Base-by-base conservation (phyloP, 2,329 filamentous ascomycete species). In the Microsporum canis region DNA sequence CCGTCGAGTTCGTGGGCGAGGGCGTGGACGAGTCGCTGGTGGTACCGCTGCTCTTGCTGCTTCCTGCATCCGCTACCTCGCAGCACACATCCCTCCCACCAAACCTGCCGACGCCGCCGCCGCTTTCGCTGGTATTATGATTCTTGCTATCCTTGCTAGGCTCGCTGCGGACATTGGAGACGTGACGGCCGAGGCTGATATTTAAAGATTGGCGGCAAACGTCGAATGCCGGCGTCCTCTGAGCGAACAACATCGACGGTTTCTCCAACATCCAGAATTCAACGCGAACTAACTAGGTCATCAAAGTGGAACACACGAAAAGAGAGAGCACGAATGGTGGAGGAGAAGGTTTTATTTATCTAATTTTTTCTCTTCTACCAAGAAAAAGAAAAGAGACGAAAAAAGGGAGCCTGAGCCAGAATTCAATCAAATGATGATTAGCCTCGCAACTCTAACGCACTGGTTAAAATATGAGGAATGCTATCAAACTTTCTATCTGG, bases 211-310 rank as follows among this genome's bases (percentile, higher is more conserved):
- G 43, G 64, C 60, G 63, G 63, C 62, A 67, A 65, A 60, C 66
- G 66, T 56, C 61, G 64, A 70, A 69, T 58, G 67, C 59, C 45
- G 70, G 66, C 53, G 67, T 68, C 64, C 72, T 70, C 61, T 72
- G 73, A 69, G 73, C 74, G 69, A 72, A 75, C 71, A 74, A 72
- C 72, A 75, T 75, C 36, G 47, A 34, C 58, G 57, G 55, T 57
- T 43, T 29, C 17, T 51, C 49, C 43, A 41, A 41, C 55, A 57
- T 57, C 38, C 33, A 53, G 27, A 53, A 14, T 6, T 53, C 14
- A 8, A 33, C 31, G 27, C 27, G 31, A 53, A 53, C 49, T 53
- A 53, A n/a, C 10, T 10, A 34, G 12, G 23, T 51, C 17, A 23
- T n/a, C 45, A 23, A 53, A 53, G 49, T 34, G 31, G 49, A 23